These are phyloP conservation scores for Aspergillus diversus DNA, from an alignment of 495 filamentous ascomycete genomes.

Conservation along the genomic window DNA sequence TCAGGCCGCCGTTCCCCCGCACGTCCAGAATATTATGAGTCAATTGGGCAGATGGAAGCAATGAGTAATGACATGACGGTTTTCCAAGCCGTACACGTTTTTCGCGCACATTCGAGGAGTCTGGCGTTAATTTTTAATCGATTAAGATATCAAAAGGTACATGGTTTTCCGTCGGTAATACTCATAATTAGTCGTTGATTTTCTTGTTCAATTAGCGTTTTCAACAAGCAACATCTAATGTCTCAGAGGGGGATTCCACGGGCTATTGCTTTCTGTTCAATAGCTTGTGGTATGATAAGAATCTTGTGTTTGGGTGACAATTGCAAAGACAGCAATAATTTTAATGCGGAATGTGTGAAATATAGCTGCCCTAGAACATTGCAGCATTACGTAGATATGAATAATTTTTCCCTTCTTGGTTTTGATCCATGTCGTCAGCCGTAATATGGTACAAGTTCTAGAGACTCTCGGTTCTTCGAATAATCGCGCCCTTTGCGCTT, in stretches of 20 bases:
- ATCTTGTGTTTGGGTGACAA: conserved; percentile 3
- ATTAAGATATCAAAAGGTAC: conserved; percentile 20
- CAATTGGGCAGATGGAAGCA: conserved; percentile 65
- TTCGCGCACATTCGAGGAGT: conserved; percentile 18
- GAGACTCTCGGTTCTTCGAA: conserved; percentile 5
- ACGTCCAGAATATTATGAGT: conserved; percentile 65
- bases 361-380: neutral
- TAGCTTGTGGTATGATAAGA: neutral
- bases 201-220: neutral
- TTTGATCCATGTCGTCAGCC: conserved; percentile 20
- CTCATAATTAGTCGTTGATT: conserved; percentile 1
- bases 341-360: conserved; percentile 8
- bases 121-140: conserved; percentile 26
- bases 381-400: neutral
- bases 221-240: neutral
- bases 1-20: conserved; percentile 40
- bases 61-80: conserved; percentile 43
- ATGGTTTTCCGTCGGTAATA: conserved; percentile 17
- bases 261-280: neutral
- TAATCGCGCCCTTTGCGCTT: neutral
- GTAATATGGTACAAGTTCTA: conserved; percentile 22
- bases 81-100: conserved; percentile 14
- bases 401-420: conserved; percentile 4
- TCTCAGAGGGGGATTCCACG: neutral
- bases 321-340: conserved; percentile 1